phyloP scores from a whole-genome alignment of 129 eudicot species.

The Flaveria brownii region DNA sequence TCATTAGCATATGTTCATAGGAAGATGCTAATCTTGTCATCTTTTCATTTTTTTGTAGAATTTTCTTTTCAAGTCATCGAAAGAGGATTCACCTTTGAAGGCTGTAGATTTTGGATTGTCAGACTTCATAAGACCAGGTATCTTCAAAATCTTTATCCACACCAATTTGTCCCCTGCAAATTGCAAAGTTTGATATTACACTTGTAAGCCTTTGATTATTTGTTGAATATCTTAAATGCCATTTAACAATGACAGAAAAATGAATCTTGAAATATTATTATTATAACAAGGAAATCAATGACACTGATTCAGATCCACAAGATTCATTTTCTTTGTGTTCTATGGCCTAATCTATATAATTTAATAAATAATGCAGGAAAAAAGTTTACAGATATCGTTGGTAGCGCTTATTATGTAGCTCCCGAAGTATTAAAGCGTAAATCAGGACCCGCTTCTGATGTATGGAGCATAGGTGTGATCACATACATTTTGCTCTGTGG shows the following conservation, averaged over 20 bases:
- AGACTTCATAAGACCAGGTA: conserved; percentile 94
- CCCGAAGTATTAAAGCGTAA: conserved; percentile 91
- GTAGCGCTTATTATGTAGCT: conserved; percentile 97
- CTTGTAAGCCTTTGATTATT: background rate
- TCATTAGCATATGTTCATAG: background rate
- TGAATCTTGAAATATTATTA: background rate
- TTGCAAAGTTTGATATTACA: too few relatives aligned
- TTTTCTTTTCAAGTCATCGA: conserved; percentile 81
- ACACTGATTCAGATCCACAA: background rate
- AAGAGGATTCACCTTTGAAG: conserved; percentile 80
- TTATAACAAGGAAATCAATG: conserved; percentile 11
- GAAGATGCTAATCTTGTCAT: background rate
- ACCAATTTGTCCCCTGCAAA: too few relatives aligned
- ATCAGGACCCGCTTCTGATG: conserved; percentile 97
- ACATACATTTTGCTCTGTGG: conserved; percentile 93
- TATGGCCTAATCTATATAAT: background rate
- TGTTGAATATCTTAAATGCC: background rate
- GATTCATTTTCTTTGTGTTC: conserved; percentile 7
- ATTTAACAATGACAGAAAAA: background rate
- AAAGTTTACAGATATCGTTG: conserved; percentile 85
- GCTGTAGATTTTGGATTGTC: conserved; percentile 98
- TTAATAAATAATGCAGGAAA: conserved; percentile 56
- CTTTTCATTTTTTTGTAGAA: conserved; percentile 51
- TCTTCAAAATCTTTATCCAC: background rate
- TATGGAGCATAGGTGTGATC: conserved; percentile 97